Conservation (phyloP, 2,329 filamentous ascomycete genomes). For the Paecilomyces formosus region DNA sequence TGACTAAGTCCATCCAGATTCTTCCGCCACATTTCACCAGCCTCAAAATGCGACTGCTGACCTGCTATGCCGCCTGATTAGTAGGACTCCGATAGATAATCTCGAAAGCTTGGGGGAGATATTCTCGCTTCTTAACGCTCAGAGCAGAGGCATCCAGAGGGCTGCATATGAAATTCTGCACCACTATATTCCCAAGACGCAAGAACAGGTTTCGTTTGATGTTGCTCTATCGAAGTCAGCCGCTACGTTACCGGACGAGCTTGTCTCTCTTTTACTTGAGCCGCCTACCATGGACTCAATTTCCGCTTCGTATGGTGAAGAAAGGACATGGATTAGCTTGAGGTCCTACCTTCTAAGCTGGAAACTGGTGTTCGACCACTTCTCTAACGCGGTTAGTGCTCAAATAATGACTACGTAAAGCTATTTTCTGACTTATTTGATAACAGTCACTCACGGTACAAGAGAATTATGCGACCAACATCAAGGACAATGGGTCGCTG, state of each 20-base stretch:
- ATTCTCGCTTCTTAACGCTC: constrained; percentile 68
- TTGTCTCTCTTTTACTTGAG: constrained; percentile 75
- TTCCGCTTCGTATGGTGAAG: constrained; percentile 56
- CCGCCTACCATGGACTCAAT: constrained; percentile 64
- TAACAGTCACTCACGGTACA: constrained; percentile 67
- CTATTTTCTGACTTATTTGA: constrained; percentile 15
- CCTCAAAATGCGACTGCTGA: constrained; percentile 69
- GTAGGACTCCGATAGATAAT: constrained; percentile 54
- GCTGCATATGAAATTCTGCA: constrained; percentile 76
- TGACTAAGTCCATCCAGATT: constrained; percentile 22
- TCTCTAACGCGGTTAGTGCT: constrained; percentile 51
- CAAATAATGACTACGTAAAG: not conserved
- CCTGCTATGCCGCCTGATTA: constrained; percentile 62
- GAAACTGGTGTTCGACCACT: constrained; percentile 84
- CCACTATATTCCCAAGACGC: constrained; percentile 65
- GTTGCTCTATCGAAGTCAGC: constrained; percentile 47
- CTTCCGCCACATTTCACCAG: constrained; percentile 50
- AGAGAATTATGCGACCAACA: constrained; percentile 67
- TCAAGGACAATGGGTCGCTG: constrained; percentile 67
- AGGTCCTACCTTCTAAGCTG: constrained; percentile 81
- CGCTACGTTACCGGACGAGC: constrained; percentile 71
- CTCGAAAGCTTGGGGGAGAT: constrained; percentile 60
- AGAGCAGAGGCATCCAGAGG: constrained; percentile 67
- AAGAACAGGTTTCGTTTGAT: constrained; percentile 78
- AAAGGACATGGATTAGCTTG: constrained; percentile 59